Evolutionary conservation across 495 filamentous ascomycete genomes (phyloP).

Genomic region (Penicillium coprophilum): DNA sequence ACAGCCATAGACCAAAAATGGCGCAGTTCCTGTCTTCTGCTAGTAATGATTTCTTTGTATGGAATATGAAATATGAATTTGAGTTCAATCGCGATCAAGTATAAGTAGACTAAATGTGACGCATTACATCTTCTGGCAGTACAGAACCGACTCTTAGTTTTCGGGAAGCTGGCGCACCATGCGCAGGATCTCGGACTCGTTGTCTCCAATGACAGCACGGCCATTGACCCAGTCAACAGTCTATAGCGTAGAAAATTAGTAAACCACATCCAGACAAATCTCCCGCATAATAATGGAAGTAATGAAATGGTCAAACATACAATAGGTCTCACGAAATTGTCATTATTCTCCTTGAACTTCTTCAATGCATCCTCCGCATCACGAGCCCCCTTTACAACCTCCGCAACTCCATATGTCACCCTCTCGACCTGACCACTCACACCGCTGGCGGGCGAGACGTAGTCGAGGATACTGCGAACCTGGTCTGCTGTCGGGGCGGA

Average conservation of each 20-base stretch:
- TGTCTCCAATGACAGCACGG: conserved; percentile 68
- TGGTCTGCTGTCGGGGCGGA: conserved; percentile 79
- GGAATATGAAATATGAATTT: conserved; percentile 8
- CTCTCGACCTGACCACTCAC: conserved; percentile 25
- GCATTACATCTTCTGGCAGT: not conserved
- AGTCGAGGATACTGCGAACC: conserved; percentile 83
- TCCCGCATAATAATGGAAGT: conserved; percentile 7
- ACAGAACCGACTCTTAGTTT: conserved; percentile 12
- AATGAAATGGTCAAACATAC: conserved; percentile 43
- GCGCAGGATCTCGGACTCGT: conserved; percentile 80
- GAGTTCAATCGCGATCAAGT: not conserved
- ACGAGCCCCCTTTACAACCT: conserved; percentile 68
- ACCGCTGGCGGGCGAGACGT: conserved; percentile 58
- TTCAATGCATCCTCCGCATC: conserved; percentile 73
- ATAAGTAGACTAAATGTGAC: not conserved
- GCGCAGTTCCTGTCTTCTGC: not conserved
- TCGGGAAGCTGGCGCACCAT: conserved; percentile 58
- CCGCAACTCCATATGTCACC: conserved; percentile 36
- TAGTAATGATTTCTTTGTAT: not conserved
- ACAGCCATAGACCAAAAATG: conserved; percentile 18
- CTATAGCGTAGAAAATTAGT: conserved; percentile 40
- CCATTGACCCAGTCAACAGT: conserved; percentile 94
- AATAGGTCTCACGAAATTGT: conserved; percentile 71
- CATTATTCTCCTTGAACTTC: conserved; percentile 59
- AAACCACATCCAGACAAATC: conserved; percentile 1